Conservation (phyloP, 179 eudicot species). For the Actinidia polygama region DNA sequence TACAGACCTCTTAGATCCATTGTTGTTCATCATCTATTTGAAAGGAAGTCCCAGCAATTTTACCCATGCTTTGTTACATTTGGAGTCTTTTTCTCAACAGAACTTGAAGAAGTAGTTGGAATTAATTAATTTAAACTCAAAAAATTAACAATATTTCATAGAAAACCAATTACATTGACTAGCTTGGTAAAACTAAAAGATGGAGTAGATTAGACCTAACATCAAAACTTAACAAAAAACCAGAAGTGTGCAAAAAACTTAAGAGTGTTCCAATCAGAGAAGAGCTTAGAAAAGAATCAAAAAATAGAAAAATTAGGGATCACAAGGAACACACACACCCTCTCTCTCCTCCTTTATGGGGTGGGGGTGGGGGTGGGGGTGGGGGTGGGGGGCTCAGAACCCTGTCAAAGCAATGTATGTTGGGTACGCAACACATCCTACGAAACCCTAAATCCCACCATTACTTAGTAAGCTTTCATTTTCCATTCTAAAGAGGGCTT, state of each 20-base stretch:
- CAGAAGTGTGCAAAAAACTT: conserved; percentile 5
- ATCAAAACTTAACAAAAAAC: conserved; percentile 18
- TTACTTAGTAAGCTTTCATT: conserved; percentile 21
- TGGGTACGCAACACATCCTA: conserved; percentile 31
- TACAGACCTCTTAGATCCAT: no score
- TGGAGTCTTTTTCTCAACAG: no score
- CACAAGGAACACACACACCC: background rate
- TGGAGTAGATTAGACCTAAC: conserved; percentile 10
- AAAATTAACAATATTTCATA: no score
- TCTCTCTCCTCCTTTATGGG: background rate
- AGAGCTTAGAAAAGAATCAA: background rate
- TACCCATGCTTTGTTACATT: no score
- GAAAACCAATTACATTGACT: no score
- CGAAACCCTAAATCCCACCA: conserved; percentile 19
- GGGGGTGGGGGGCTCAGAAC: no score
- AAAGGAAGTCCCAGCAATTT: no score
- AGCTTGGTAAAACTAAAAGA: background rate
- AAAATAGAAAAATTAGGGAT: conserved; percentile 6
- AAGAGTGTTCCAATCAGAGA: background rate
- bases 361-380: background rate
- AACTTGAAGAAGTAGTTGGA: no score
- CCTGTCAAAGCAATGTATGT: conserved; percentile 28
- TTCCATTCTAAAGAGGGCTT: conserved; percentile 14
- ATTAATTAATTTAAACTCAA: no score
- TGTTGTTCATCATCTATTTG: no score